Base-by-base conservation (phyloP, 805 yeast genomes). In the Schwanniomyces pseudopolymorphus region DNA sequence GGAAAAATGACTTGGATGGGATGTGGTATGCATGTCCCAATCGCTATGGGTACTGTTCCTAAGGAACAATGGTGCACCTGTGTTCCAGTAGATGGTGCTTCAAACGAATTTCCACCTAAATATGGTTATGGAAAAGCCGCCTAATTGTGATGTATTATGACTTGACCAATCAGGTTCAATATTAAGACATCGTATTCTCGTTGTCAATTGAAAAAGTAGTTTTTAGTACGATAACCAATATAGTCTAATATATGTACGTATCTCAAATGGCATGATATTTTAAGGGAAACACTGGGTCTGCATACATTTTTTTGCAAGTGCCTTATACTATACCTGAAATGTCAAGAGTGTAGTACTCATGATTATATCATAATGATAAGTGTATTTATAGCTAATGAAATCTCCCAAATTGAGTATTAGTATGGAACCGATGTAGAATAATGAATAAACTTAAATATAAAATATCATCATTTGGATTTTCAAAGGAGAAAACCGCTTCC, bases 21-120 rank as follows among this genome's bases (percentile, higher is more conserved):
- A 13, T 75, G 80, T 59, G 80, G 79, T 2, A 40, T 55, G 28
- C 80, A 75, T 50, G 62, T 74, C 33, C 69, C 77, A 9, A 19
- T 51, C 1, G 77, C 76, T 10, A 71, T 75, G 77, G 48, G 54
- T n/a, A 48, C 50, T 5, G 52, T 57, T 14, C 67, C 74, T 10
- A 61, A 63, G 42, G 65, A 58, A 8, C 47, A 69, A 31, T 73
- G 78, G 76, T 63, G 68, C 42, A 54, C 52, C 9, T 63, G 68
- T 48, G 52, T 50, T 20, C 53, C 62, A 26, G 43, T 39, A 17
- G 51, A 49, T 33, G 61, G 57, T n/a, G 45, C 55, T 36, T 56
- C 51, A 9, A 49, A 58, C n/a, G 60, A 52, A 13, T 63, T 48
- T 36, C 68, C 68, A 5, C 68, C 68, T n/a, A 59, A 54, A 44